Base-by-base conservation (phyloP, 257 asterid species). In the Solanum pinnatisectum region DNA sequence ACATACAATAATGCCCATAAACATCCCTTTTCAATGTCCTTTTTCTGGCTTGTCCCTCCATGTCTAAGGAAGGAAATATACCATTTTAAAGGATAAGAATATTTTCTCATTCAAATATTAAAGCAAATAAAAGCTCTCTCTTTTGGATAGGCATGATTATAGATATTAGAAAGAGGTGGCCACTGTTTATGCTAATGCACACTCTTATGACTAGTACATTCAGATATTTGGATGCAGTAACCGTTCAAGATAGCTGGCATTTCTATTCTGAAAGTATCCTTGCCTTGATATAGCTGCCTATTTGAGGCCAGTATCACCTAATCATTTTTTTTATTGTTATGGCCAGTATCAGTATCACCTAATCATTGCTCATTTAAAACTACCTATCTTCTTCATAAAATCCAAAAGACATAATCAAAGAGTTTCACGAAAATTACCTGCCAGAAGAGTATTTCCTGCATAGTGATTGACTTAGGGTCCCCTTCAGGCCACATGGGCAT, bases 401-500 rank as follows among this genome's bases (percentile, higher is more conserved):
- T 27, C 78, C 42, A 37, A 59, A 42, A 49, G 46, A 70, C 42
- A 86, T 10, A 86, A 42, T 4, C 82, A 52, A 49, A 73, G 25
- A 74, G 35, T 14, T 36, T 33, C 23, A 30, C 36, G 71, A 87
- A 49, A 87, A n/a, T 88, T 87, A 94, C 99, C 99, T 96, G 99
- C 99, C 98, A 96, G 91, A 91, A 96, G 67, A 96, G 96, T 89
- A 96, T 96, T 93, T 96, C 99, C 93, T 96, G 99, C 96, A 94
- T 8, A 46, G 94, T 92, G 92, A 87, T 90, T 87, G 97, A 92
- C 71, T 88, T 93, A 35, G 99, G 99, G 88, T 93, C 95, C 89
- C 99, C 99, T 91, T 96, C 99, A 27, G 99, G 98, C 99, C 99
- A 96, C 99, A 96, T 93, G 81, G 99, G 99, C 88, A 96, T 3